Base-by-base conservation (phyloP, 768 basidiomycete genomes). In the Gyrodon lividus region DNA sequence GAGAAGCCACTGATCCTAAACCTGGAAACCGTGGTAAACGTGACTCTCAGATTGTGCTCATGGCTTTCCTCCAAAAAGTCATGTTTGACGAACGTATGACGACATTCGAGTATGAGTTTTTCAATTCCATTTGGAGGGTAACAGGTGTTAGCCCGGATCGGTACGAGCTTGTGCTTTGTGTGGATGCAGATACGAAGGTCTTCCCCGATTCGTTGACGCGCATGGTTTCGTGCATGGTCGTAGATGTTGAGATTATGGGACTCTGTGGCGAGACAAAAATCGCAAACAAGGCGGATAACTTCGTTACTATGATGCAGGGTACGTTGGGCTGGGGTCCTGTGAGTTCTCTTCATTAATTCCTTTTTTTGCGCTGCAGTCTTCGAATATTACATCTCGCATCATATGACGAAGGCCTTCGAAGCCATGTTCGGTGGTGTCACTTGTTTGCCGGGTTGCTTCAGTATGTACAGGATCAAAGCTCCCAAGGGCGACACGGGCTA, bases 1-100 rank as follows among this genome's bases (percentile, higher is more conserved):
- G 87, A 22, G 97, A 99, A 70, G 77, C 73, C n/a, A 80, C 74
- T 64, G 96, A 98, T 52, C 59, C 89, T 20, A 98, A 99, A 70
- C 95, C 97, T 1, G 97, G 97, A 52, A 98, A 99, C 71, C 87
- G 97, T 69, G 97, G 97, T 43, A 99, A 98, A 73, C 96, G 97
- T 56, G 97, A 99, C 74, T 89, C 86, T 66, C 97, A 99, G 71
- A 95, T 99, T 61, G 88, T 99, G 45, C 76, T 98, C 54, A 99
- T 99, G 97, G 80, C 81, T 17, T 98, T 98, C 79, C 76, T 98
- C 67, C 97, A 99, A 71, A 98, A 97, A 70, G 94, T 98, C 61
- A 97, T 99, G 95, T 98, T 98, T 61, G 97, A 99, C 71, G 97
- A 99, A 75, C 84, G 97, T 46, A 98, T 99, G 96, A 97, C 96